A percentile compares a stretch with the other conserved stretches of the same genome.
Evolutionary conservation across 805 yeast species (phyloP).

Genomic region (Scheffersomyces ergatensis): DNA sequence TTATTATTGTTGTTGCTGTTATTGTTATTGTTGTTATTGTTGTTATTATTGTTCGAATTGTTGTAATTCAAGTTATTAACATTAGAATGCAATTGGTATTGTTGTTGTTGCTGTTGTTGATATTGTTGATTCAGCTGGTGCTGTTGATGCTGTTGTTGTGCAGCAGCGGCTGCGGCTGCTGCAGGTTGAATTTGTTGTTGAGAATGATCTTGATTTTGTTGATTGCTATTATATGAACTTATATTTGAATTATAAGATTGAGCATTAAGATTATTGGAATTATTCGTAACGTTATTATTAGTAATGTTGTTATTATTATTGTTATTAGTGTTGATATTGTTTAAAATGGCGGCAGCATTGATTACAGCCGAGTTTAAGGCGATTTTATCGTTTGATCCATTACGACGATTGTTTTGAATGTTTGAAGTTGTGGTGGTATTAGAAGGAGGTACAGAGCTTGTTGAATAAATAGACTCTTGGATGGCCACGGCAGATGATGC

Average conservation of each 20-base stretch:
- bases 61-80: constrained; percentile 4
- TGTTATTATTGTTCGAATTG: constrained; percentile 9
- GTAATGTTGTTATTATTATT: neutral
- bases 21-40: constrained; percentile 10
- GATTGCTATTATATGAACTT: constrained; percentile 1
- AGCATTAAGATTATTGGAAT: neutral
- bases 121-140: constrained; percentile 4
- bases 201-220: constrained; percentile 1
- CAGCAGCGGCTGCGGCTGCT: neutral
- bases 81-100: neutral
- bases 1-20: constrained; percentile 8
- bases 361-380: constrained; percentile 13
- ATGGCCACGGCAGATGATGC: constrained; percentile 69
- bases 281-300: neutral
- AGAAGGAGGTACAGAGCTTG: constrained; percentile 3
- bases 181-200: neutral
- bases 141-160: constrained; percentile 6
- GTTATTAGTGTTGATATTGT: neutral
- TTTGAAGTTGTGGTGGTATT: neutral
- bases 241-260: neutral
- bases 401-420: constrained; percentile 3
- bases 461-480: constrained; percentile 55
- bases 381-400: constrained; percentile 11
- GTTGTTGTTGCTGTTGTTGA: constrained; percentile 11
- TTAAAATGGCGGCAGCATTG: constrained; percentile 7